Percentiles rank a stretch among this genome's conserved stretches.
Evolutionary conservation across 1,139 yeast species (phyloP).

Genomic region (Saccharomyces hybrid): DNA sequence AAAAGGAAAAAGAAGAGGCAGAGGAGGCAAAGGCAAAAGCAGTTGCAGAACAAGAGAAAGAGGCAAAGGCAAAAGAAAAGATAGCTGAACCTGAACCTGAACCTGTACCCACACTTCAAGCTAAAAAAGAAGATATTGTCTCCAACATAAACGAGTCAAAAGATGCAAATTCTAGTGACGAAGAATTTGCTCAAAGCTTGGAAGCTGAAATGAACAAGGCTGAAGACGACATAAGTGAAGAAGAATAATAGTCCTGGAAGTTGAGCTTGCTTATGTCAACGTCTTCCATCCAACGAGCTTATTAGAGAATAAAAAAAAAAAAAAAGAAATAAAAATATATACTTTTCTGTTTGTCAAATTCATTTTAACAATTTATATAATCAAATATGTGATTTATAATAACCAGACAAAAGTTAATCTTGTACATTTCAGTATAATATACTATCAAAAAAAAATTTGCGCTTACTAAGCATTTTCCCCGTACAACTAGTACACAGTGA

Average conservation of each 20-base stretch:
- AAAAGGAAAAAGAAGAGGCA: neutral
- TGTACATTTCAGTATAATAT: too few relatives aligned
- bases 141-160: conserved; percentile 3
- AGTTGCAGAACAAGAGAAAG: neutral
- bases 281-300: neutral
- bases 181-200: conserved; percentile 27
- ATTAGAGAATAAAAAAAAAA: neutral
- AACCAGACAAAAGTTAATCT: neutral
- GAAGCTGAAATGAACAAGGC: conserved; percentile 29
- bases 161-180: conserved; percentile 26
- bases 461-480: neutral
- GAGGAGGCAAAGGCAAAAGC: neutral
- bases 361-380: neutral
- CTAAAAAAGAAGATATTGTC: conserved; percentile 1
- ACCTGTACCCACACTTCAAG: conserved; percentile 1
- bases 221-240: conserved; percentile 26
- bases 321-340: neutral
- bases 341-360: neutral
- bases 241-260: conserved; percentile 13
- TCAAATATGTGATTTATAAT: neutral
- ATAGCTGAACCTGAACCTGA: neutral
- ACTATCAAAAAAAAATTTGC: neutral
- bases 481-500: neutral
- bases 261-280: neutral
- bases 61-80: neutral